These are phyloP conservation scores for Panus rudis DNA, from an alignment of 768 basidiomycete species.

Conservation along the genomic window DNA sequence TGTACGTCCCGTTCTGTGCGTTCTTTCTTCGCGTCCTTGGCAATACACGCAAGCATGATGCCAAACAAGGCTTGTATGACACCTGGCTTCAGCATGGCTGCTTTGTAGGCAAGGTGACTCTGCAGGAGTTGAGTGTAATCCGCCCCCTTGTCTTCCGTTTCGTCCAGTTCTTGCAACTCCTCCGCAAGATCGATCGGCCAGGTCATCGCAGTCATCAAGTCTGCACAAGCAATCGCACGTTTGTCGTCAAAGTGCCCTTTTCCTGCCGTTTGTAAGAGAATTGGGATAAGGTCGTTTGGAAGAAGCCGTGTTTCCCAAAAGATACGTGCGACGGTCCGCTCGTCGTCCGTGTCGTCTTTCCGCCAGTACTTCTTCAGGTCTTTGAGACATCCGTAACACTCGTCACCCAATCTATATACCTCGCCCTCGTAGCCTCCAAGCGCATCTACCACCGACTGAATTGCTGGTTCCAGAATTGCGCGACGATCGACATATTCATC, in stretches of 20 bases:
- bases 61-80: constrained; percentile 68
- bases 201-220: constrained; percentile 94
- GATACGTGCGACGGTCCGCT: constrained; percentile 89
- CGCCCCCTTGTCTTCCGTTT: constrained; percentile 69
- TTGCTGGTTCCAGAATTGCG: constrained; percentile 55
- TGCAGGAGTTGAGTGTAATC: constrained; percentile 83
- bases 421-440: constrained; percentile 68
- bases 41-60: constrained; percentile 71
- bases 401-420: constrained; percentile 72
- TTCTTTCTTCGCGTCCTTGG: constrained; percentile 61
- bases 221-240: constrained; percentile 74
- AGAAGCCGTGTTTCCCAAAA: constrained; percentile 86
- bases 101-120: constrained; percentile 88
- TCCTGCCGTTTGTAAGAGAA: constrained; percentile 76
- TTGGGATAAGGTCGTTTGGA: constrained; percentile 81
- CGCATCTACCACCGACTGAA: constrained; percentile 72
- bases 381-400: constrained; percentile 76
- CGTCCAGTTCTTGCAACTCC: constrained; percentile 88
- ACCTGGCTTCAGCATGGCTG: constrained; percentile 59
- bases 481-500: constrained; percentile 34
- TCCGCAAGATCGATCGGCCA: constrained; percentile 98
- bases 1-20: constrained; percentile 76
- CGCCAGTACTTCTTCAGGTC: constrained; percentile 96
- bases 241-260: constrained; percentile 75
- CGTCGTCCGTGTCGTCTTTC: constrained; percentile 95